These are phyloP conservation scores for bread wheat (Triticum aestivum) DNA, from an alignment of 176 grass and related monocot species.

Conservation along the genomic window DNA sequence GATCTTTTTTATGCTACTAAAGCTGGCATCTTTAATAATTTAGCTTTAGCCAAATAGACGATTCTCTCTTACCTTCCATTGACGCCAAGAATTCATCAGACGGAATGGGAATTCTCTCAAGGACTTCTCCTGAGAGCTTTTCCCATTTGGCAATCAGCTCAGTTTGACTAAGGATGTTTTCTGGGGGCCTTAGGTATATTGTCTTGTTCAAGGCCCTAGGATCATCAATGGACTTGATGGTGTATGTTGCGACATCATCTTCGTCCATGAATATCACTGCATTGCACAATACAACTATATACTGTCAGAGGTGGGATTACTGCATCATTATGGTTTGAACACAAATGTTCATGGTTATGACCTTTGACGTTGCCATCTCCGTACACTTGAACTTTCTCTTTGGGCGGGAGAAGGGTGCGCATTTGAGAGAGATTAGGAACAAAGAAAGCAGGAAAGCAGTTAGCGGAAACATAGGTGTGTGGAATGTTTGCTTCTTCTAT, in stretches of 20 bases:
- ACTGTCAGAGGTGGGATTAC: background rate
- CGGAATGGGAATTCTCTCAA: constrained; percentile 40
- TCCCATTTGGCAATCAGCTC: constrained; percentile 58
- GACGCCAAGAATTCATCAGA: constrained; percentile 42
- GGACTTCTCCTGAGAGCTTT: constrained; percentile 49
- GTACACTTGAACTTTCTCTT: constrained; percentile 41
- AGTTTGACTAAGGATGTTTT: constrained; percentile 56
- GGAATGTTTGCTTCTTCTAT: constrained; percentile 60
- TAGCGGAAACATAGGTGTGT: constrained; percentile 59
- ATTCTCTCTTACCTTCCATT: constrained; percentile 43
- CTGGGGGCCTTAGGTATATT: constrained; percentile 43
- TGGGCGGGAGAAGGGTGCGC: constrained; percentile 44
- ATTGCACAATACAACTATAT: background rate
- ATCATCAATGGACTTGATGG: constrained; percentile 55
- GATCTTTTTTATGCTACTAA: background rate
- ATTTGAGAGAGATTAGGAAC: constrained; percentile 49
- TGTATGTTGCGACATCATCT: constrained; percentile 47
- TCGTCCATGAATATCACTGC: constrained; percentile 53
- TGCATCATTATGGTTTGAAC: background rate
- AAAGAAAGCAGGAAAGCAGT: constrained; percentile 40
- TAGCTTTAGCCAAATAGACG: background rate
- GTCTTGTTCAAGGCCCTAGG: constrained; percentile 65
- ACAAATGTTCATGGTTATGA: background rate
- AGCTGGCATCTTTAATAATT: background rate
- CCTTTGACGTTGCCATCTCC: constrained; percentile 49